These are phyloP conservation scores for Blastobotrys proliferans DNA, from an alignment of 1,139 yeast genomes.

Conservation along the genomic window DNA sequence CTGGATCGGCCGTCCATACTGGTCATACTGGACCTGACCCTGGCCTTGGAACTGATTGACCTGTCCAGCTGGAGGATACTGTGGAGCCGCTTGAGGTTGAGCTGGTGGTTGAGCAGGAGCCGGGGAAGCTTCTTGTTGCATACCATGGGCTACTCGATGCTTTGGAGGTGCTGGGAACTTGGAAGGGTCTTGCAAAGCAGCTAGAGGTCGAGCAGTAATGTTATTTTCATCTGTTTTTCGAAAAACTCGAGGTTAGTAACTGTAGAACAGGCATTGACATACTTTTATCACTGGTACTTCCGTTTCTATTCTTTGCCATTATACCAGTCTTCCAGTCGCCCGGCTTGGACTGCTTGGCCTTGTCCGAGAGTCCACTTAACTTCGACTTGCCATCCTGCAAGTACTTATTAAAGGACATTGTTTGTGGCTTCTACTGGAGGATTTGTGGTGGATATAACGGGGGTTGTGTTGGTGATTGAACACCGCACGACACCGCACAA, in stretches of 20 bases:
- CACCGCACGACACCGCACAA: too few relatives aligned
- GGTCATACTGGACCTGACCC: slow-evolving; percentile 1
- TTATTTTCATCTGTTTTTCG: slow-evolving; percentile 12
- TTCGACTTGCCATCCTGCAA: slow-evolving; percentile 21
- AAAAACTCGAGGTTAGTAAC: background rate
- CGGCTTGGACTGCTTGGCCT: slow-evolving; percentile 15
- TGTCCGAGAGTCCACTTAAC: slow-evolving; percentile 18
- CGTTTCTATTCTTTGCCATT: background rate
- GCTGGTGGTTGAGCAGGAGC: slow-evolving; percentile 18
- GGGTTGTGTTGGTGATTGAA: too few relatives aligned
- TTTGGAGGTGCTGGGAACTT: slow-evolving; percentile 55
- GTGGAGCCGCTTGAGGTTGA: slow-evolving; percentile 11
- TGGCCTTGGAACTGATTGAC: slow-evolving; percentile 15
- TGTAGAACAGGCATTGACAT: background rate
- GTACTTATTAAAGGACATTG: slow-evolving; percentile 13
- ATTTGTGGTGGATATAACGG: too few relatives aligned
- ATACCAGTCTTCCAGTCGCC: slow-evolving; percentile 18
- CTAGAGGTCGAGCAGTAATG: slow-evolving; percentile 33
- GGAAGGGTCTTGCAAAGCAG: slow-evolving; percentile 39
- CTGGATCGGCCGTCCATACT: slow-evolving; percentile 5
- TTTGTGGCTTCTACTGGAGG: background rate
- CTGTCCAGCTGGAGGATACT: slow-evolving; percentile 15
- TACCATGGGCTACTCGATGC: slow-evolving; percentile 34
- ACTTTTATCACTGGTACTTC: background rate
- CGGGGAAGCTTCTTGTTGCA: slow-evolving; percentile 16